Base-by-base conservation (phyloP, 2,329 filamentous ascomycete species). In the Alternaria sp. region DNA sequence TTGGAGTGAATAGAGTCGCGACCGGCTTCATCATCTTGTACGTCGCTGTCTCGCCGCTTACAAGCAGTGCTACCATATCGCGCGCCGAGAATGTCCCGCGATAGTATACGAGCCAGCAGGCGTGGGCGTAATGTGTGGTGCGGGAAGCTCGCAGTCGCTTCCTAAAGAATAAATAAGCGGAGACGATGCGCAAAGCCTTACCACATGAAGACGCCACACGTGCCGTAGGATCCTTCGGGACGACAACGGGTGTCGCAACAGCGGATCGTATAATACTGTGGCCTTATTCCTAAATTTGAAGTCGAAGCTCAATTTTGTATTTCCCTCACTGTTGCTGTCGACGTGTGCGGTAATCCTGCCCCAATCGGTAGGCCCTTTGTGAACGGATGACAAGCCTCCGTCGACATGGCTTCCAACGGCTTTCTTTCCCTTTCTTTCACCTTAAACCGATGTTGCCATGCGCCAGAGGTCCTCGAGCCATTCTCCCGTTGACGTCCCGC, bases 141-240 rank as follows among this genome's bases (percentile, higher is more conserved):
- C 32, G 32, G 32, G 32, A 6, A 36, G 5, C 32, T 36, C 32
- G 32, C 32, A 36, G 14, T 14, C 32, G 11, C 32, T 36, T 36
- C 32, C 32, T 36, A 36, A 36, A 36, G 32, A 36, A 36, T 10
- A 52, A 40, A 40, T 38, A 40, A 18, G 49, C 32, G 49, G 49
- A 52, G 49, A 40, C 32, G 20, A 38, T 52, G 20, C 34, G 34
- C 49, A 52, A 20, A 52, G n/a, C 22, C 32, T 40, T 52, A 36
- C 49, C 49, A 11, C 3, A 52, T 52, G 34, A 36, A 28, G 49
- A 40, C 32, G 32, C 49, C 22, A 38, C 22, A 40, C 34, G 49
- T 52, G 49, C 49, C 22, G 34, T 52, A 40, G 49, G 48, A 51
- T 38, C 22, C 32, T 11, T 22, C 14, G 22, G 20, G 32, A 27